Base-by-base conservation (phyloP, 345 rosid genomes). In the Aquilaria malaccensis region DNA sequence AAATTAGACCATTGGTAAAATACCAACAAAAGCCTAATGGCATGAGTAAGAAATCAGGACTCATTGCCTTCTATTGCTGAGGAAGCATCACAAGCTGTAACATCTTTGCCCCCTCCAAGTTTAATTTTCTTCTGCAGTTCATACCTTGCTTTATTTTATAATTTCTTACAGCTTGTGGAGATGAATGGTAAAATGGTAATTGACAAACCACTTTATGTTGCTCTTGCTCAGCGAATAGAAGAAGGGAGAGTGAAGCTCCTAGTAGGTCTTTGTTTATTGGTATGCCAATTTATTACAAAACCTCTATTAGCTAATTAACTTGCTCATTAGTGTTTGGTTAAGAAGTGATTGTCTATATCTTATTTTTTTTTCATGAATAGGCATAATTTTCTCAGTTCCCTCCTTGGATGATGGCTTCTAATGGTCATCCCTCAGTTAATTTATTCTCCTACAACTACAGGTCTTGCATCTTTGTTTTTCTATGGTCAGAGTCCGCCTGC, bases 181-280 rank as follows among this genome's bases (percentile, higher is more conserved):
- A 94, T 94, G 99, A 82, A 84, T 70, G 92, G 96, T 54, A 94
- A 87, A 76, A 94, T 94, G 90, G 75, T 94, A 58, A 81, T 77
- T 67, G 81, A 85, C 76, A 90, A 94, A 76, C 99, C 96, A 0
- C 78, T 94, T 30, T 94, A 87, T 78, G 99, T 90, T 30, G 99
- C 97, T 12, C 89, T 81, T 74, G 99, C 99, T 22, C 97, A 94
- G 49, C 70, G 95, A 56, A 94, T 87, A 67, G 99, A 90, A 79
- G 65, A 77, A 77, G 99, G 70, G 15, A 81, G 92, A 73, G 95
- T 96, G 61, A 85, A 91, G 80, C 66, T 94, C 72, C 92, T 87
- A 96, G 97, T 90, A 60, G 56, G 45, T 1, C 1, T 3, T 15
- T 15, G 2, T 55, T 10, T 51, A 15, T 48, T 41, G 5, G 32